Evolutionary conservation across 306 rosid species (phyloP).

Genomic region (Cicer yamashitae): DNA sequence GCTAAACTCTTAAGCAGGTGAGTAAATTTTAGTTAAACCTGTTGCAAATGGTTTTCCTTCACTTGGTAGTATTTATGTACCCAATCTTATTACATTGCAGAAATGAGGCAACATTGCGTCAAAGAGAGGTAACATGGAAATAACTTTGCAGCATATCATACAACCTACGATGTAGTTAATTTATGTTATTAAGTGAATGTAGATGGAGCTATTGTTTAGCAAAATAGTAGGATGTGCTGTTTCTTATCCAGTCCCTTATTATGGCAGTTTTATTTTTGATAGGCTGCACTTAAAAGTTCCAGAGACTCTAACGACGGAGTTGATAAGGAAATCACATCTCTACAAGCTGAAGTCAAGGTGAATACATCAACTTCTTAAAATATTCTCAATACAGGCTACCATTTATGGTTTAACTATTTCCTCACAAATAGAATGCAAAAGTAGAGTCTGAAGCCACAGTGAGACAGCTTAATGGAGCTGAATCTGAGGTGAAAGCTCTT

Average conservation of each 20-base stretch:
- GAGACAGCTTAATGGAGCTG: conserved; percentile 75
- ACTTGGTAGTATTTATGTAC: conserved; percentile 40
- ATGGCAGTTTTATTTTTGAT: conserved; percentile 45
- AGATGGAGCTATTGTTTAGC: conserved; percentile 35
- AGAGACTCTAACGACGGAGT: conserved; percentile 71
- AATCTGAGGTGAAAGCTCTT: conserved; percentile 87
- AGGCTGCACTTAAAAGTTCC: conserved; percentile 89
- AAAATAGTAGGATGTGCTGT: conserved; percentile 33
- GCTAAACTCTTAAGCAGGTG: conserved; percentile 99
- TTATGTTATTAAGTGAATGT: conserved; percentile 25
- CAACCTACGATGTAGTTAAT: conserved; percentile 30
- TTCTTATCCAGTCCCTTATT: conserved; percentile 39
- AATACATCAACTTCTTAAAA: conserved; percentile 24
- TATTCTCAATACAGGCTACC: conserved; percentile 28
- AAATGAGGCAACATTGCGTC: conserved; percentile 89
- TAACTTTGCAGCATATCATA: conserved; percentile 43
- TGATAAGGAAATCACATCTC: conserved; percentile 66
- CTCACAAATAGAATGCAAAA: conserved; percentile 72
- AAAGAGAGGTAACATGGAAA: conserved; percentile 77
- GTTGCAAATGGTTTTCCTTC: conserved; percentile 42
- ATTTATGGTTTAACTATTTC: conserved; percentile 34
- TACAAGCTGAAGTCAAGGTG: conserved; percentile 72
- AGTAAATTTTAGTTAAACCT: conserved; percentile 51
- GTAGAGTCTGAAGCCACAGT: conserved; percentile 59
- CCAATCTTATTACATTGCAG: conserved; percentile 56